A percentile compares a stretch with the other conserved stretches of the same genome.
phyloP scores from a whole-genome alignment of 2,329 filamentous ascomycete species.

The Xylaria hypoxylon region DNA sequence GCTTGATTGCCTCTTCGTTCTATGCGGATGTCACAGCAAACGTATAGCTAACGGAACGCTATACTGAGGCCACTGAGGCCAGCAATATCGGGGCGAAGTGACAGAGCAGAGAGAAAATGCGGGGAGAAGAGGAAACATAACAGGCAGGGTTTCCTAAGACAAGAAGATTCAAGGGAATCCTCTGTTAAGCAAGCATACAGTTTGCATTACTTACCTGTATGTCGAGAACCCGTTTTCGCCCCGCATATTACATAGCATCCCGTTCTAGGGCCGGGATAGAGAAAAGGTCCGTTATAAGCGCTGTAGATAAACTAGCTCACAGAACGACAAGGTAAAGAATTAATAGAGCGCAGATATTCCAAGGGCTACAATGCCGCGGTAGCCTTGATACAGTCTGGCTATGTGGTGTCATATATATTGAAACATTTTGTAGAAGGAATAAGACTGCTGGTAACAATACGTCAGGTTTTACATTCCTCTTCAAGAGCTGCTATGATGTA shows the following conservation, averaged over 20 bases:
- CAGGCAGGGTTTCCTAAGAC: no score
- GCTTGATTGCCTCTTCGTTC: constrained; percentile 8
- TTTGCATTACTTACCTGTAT: no score
- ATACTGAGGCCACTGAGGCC: constrained; percentile 14
- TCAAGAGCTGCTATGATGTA: background rate
- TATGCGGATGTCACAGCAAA: constrained; percentile 1
- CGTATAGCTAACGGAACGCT: constrained; percentile 27
- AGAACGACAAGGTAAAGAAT: background rate
- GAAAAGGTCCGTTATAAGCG: no score
- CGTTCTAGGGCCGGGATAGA: background rate
- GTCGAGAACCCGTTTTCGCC: no score
- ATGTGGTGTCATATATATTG: no score
- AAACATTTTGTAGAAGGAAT: background rate
- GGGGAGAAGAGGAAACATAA: constrained; percentile 15
- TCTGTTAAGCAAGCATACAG: no score
- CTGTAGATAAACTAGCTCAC: no score
- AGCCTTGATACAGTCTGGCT: no score
- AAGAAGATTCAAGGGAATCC: no score
- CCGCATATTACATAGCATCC: background rate
- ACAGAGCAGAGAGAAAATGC: background rate
- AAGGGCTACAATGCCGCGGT: no score
- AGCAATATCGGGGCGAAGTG: background rate
- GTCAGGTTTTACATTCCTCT: background rate
- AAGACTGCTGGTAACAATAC: background rate
- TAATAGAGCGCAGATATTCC: no score